Evolutionary conservation across 805 yeast species (phyloP).

Genomic region (Saturnispora dispora): DNA sequence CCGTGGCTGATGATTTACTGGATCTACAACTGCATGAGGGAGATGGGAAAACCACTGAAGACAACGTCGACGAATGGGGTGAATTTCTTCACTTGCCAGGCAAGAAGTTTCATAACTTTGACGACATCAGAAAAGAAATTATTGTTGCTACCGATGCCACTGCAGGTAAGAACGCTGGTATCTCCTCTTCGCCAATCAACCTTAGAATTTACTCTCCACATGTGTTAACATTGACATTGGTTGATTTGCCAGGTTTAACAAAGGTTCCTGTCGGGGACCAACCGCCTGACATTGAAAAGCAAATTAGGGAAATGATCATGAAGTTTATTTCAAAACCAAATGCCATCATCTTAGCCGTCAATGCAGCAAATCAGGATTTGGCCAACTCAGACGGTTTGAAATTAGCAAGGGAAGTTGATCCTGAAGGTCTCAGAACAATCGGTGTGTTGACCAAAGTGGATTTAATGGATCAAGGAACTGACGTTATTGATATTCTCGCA

Average conservation of each 20-base stretch:
- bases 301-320: constrained; percentile 86
- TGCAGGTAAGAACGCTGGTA: constrained; percentile 78
- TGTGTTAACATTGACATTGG: constrained; percentile 86
- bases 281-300: constrained; percentile 93
- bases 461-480: constrained; percentile 96
- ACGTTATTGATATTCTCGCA: constrained; percentile 89
- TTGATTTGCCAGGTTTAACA: constrained; percentile 94
- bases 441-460: constrained; percentile 96
- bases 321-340: constrained; percentile 93
- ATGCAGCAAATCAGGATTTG: constrained; percentile 93
- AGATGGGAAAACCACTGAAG: constrained; percentile 48
- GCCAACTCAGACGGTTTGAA: constrained; percentile 96
- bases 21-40: constrained; percentile 36
- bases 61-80: constrained; percentile 89
- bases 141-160: constrained; percentile 84
- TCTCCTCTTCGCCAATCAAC: constrained; percentile 87
- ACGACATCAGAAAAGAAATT: constrained; percentile 83
- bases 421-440: constrained; percentile 90
- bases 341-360: constrained; percentile 88
- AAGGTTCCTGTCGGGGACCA: constrained; percentile 99
- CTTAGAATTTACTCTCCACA: constrained; percentile 89
- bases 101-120: constrained; percentile 77
- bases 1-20: constrained; percentile 30
- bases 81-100: constrained; percentile 91
- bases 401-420: constrained; percentile 95